Percentiles rank a stretch among this genome's conserved stretches.
These are phyloP conservation scores for Calonectria multiphialidica DNA, from an alignment of 2,329 filamentous ascomycete species.

Conservation along the genomic window DNA sequence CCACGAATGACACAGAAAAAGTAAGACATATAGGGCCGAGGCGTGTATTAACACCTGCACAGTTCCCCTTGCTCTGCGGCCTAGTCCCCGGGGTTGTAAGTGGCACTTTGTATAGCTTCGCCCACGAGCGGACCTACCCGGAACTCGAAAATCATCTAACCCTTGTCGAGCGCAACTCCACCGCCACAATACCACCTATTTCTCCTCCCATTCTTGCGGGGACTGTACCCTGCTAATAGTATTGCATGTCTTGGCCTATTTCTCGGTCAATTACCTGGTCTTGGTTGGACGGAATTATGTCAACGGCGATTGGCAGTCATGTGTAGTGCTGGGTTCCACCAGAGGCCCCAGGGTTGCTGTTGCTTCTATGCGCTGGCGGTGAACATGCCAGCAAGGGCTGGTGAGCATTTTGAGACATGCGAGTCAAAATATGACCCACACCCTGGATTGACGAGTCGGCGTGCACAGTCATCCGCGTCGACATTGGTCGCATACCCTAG, in stretches of 20 bases:
- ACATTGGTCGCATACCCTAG: background rate
- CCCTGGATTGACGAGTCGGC: background rate
- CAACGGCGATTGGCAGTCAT: background rate
- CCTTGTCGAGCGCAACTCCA: background rate
- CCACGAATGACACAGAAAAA: background rate
- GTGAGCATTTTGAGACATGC: background rate
- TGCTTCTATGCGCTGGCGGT: background rate
- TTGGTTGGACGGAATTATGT: conserved; percentile 7
- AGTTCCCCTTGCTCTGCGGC: background rate
- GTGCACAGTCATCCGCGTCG: background rate
- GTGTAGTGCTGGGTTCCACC: background rate
- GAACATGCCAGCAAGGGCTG: background rate
- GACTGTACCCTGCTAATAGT: background rate
- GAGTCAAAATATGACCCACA: background rate
- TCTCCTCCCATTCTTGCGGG: background rate
- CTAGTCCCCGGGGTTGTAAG: background rate
- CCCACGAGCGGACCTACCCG: background rate
- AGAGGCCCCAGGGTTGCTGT: background rate
- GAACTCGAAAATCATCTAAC: background rate
- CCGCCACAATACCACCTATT: background rate
- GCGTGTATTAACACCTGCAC: background rate
- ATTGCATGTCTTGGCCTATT: background rate
- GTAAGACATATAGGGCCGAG: background rate
- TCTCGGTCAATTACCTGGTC: background rate
- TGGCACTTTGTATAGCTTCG: background rate